Evolutionary conservation across 2,329 filamentous ascomycete species (phyloP).

Genomic region (Polytolypa hystricis): DNA sequence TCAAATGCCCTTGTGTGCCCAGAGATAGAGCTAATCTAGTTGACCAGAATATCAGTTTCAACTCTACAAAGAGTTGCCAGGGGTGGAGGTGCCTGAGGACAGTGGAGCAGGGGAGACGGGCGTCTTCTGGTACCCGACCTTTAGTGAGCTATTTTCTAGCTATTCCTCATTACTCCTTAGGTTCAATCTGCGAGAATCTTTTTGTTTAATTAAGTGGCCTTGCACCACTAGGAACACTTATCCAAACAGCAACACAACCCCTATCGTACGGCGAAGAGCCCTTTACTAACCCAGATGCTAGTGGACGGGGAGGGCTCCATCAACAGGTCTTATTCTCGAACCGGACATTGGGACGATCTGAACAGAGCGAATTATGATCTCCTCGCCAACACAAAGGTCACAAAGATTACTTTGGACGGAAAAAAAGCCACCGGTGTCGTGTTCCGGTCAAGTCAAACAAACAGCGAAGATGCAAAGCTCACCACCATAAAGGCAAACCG

Average conservation of each 20-base stretch:
- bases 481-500: background rate
- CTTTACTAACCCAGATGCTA: too few species aligned
- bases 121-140: slow-evolving; percentile 19
- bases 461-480: background rate
- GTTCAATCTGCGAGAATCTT: too few species aligned
- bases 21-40: too few species aligned
- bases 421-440: background rate
- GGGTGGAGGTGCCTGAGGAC: slow-evolving; percentile 16
- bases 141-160: too few species aligned
- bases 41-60: background rate
- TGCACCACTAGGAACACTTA: too few species aligned
- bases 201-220: too few species aligned
- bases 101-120: slow-evolving; percentile 17
- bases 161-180: too few species aligned
- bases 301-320: background rate
- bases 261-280: too few species aligned
- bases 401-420: background rate
- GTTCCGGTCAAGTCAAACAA: background rate
- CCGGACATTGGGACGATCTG: slow-evolving; percentile 1
- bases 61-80: slow-evolving; percentile 14
- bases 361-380: background rate
- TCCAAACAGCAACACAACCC: too few species aligned
- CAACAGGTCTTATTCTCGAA: background rate
- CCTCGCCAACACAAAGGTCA: background rate
- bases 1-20: too few species aligned